Evolutionary conservation across 495 filamentous ascomycete species (phyloP).

Genomic region (Penicillium longicatenatum): DNA sequence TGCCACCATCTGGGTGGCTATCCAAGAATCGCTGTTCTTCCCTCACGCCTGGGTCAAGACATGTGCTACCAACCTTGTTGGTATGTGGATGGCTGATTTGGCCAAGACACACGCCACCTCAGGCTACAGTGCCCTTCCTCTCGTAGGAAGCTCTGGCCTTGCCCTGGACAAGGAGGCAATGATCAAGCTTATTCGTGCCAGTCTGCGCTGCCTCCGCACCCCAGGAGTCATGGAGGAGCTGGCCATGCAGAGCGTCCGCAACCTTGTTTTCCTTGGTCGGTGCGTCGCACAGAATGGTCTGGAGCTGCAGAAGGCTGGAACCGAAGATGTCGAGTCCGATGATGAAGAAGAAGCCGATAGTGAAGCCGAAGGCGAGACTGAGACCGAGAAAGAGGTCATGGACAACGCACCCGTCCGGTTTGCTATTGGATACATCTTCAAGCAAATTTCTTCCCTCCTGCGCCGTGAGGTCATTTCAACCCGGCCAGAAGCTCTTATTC

Average conservation of each 20-base stretch:
- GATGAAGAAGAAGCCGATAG: constrained; percentile 43
- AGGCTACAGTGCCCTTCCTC: constrained; percentile 57
- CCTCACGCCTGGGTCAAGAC: constrained; percentile 76
- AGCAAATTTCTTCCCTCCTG: constrained; percentile 72
- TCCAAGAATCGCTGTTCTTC: constrained; percentile 69
- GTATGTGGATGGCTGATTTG: constrained; percentile 76
- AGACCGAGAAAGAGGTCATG: constrained; percentile 35
- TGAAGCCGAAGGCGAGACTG: constrained; percentile 47
- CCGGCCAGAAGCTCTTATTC: constrained; percentile 58
- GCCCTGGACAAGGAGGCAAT: constrained; percentile 65
- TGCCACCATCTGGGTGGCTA: constrained; percentile 62
- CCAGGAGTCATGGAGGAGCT: constrained; percentile 66
- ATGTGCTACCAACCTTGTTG: constrained; percentile 71
- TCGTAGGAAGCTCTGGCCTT: constrained; percentile 71
- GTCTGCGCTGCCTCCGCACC: constrained; percentile 65
- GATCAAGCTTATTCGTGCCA: constrained; percentile 62
- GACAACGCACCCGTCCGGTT: constrained; percentile 38
- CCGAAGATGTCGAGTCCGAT: constrained; percentile 41
- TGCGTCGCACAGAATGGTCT: constrained; percentile 66
- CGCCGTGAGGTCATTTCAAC: constrained; percentile 72
- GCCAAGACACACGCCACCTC: constrained; percentile 59
- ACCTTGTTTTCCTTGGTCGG: constrained; percentile 73
- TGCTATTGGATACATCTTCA: constrained; percentile 73
- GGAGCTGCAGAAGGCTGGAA: constrained; percentile 44
- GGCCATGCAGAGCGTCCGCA: constrained; percentile 70